Conservation (phyloP, 1,284 basidiomycete species). For the Fistulinella cinereoalba region DNA sequence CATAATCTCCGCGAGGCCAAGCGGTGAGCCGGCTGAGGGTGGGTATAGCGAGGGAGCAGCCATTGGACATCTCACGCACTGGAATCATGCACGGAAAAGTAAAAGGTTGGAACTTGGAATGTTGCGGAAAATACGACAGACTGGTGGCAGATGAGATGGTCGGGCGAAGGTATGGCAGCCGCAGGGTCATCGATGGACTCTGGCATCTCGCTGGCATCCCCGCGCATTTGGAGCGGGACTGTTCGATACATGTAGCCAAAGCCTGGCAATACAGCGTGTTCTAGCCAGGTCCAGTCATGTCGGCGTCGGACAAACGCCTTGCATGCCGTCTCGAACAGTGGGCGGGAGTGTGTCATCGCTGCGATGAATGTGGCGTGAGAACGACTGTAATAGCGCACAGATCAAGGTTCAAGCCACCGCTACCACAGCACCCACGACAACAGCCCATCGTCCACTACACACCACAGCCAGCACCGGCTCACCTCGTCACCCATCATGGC, state of each 20-base stretch:
- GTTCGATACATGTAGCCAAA: constrained; percentile 51
- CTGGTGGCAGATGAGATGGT: constrained; percentile 48
- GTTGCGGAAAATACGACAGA: constrained; percentile 70
- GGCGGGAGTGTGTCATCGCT: constrained; percentile 38
- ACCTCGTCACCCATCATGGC: constrained; percentile 66
- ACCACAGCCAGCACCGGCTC: constrained; percentile 51
- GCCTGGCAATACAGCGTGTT: constrained; percentile 45
- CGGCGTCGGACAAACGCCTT: constrained; percentile 46
- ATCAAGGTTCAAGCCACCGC: constrained; percentile 46
- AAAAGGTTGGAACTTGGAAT: constrained; percentile 76
- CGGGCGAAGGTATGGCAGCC: constrained; percentile 14
- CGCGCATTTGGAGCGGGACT: constrained; percentile 6
- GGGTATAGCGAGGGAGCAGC: constrained; percentile 12
- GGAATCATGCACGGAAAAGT: constrained; percentile 65
- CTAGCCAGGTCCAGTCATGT: constrained; percentile 54
- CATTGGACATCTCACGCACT: constrained; percentile 46
- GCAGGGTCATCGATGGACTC: constrained; percentile 36
- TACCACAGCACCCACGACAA: constrained; percentile 12
- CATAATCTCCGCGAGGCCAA: constrained; percentile 54
- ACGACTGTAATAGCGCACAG: constrained; percentile 44
- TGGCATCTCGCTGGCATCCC: constrained; percentile 3
- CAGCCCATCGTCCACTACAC: constrained; percentile 21
- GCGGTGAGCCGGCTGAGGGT: constrained; percentile 58
- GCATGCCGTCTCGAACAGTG: constrained; percentile 62
- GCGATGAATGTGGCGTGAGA: constrained; percentile 46